phyloP scores from a whole-genome alignment of 2,329 filamentous ascomycete species.

The Diplodia mutila region DNA sequence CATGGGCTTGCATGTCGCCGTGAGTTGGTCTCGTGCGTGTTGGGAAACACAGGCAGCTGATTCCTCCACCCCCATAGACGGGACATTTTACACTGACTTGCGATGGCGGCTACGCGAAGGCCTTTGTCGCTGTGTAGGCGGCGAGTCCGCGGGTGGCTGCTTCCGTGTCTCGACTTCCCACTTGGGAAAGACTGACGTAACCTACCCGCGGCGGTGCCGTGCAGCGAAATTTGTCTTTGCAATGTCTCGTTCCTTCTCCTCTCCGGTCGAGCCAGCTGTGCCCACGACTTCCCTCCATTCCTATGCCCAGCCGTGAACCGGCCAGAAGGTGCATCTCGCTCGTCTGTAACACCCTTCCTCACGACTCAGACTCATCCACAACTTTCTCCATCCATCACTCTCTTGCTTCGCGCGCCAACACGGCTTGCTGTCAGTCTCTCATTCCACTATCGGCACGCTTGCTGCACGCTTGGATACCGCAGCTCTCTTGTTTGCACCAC shows the following conservation, averaged over 20 bases:
- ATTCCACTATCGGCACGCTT: slow-evolving; percentile 26
- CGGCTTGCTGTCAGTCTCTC: slow-evolving; percentile 25
- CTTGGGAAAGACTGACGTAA: background rate
- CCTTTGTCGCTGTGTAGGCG: background rate
- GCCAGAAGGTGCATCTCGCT: slow-evolving; percentile 15
- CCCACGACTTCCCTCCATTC: slow-evolving; percentile 21
- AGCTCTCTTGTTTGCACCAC: slow-evolving; percentile 25
- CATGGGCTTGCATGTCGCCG: background rate
- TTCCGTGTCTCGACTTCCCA: background rate
- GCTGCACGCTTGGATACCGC: slow-evolving; percentile 26
- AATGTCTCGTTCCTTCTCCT: slow-evolving; percentile 13
- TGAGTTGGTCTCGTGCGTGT: background rate
- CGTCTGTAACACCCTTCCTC: background rate
- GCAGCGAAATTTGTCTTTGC: background rate
- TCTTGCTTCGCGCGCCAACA: slow-evolving; percentile 16
- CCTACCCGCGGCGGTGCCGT: background rate
- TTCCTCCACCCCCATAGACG: background rate
- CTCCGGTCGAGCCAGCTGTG: background rate
- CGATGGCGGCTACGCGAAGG: background rate
- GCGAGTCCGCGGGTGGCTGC: background rate
- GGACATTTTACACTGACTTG: background rate
- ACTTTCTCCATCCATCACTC: slow-evolving; percentile 16
- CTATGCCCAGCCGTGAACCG: background rate
- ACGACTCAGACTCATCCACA: background rate
- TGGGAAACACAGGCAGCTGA: background rate